Evolutionary conservation across 495 filamentous ascomycete species (phyloP), one percentile per base, ranked within the genome.

Genomic region (Tuber indicum): DNA sequence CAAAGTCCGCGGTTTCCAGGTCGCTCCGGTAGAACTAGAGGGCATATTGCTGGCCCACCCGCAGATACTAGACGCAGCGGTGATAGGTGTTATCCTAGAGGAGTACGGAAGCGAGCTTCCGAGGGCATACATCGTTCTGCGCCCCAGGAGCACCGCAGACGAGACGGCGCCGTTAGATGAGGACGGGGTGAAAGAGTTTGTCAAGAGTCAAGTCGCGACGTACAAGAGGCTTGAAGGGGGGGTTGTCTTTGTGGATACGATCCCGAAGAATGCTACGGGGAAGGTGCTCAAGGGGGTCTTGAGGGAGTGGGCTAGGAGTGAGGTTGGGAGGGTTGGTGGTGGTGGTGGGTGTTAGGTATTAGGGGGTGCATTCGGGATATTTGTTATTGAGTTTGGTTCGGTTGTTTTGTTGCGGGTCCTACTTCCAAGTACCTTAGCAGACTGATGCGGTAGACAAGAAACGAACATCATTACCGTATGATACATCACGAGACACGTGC

Each of bases 141-240:
- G 80, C 10, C 70, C 75, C 19, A 79, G 79, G 19, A 26, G n/a
- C 16, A 36, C 58, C 1, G 32, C 69, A 36, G 75, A 73, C 9
- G 49, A 36, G 75, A 78, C 4, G 75, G 71, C 46, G 72, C 71
- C 82, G 21, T 82, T 87, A 52, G 84, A 80, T 1, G 86, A 85
- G 71, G 78, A 86, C 17, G 84, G 88, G 23, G 86, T 92, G 26
- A 85, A 86, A 62, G 81, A 79, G 10, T 90, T 75, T 71, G 77
- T 80, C 71, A 71, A 74, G 7, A 43, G 72, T 47, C 77, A 76
- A 84, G 84, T 91, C 44, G 88, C 89, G 21, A 85, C 85, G 42
- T 88, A 88, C 81, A 93, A 93, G 84, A 85, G 86, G 76, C 85
- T 92, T 74, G 88, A 89, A n/a, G 89, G 88, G 14, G 91, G 91